Conservation (phyloP, 768 basidiomycete species). For the Tubosaeta sp. region DNA sequence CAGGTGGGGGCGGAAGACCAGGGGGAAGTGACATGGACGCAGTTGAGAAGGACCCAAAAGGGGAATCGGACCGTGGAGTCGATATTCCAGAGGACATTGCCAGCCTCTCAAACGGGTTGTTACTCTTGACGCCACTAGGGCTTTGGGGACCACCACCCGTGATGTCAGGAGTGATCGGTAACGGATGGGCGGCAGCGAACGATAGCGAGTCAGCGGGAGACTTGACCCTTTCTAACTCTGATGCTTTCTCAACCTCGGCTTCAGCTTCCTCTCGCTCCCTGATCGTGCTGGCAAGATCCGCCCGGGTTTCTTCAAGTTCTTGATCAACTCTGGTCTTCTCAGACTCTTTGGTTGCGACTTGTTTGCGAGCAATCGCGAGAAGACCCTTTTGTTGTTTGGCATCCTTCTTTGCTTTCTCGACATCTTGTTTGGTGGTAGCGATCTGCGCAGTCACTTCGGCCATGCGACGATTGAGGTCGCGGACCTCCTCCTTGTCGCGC, state of each 20-base stretch:
- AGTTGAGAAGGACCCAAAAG: conserved; percentile 51
- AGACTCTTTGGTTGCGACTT: conserved; percentile 77
- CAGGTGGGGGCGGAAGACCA: conserved; percentile 14
- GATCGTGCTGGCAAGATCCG: conserved; percentile 47
- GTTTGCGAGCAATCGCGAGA: conserved; percentile 92
- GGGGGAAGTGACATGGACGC: conserved; percentile 36
- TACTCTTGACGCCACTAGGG: conserved; percentile 57
- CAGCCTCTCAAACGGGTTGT: conserved; percentile 87
- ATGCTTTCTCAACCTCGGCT: conserved; percentile 39
- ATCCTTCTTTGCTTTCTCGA: conserved; percentile 90
- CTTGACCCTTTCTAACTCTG: conserved; percentile 30
- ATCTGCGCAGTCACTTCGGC: conserved; percentile 73
- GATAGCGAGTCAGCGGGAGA: conserved; percentile 46
- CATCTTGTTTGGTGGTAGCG: conserved; percentile 60
- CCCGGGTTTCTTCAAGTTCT: conserved; percentile 65
- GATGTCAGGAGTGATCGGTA: conserved; percentile 67
- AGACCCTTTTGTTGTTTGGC: conserved; percentile 95
- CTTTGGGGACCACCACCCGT: conserved; percentile 43
- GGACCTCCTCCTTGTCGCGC: conserved; percentile 91
- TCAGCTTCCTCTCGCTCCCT: conserved; percentile 57
- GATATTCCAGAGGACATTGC: conserved; percentile 40
- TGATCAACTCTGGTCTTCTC: conserved; percentile 67
- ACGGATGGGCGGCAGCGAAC: conserved; percentile 66
- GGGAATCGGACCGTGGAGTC: conserved; percentile 51
- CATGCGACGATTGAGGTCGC: conserved; percentile 83